Conservation (phyloP, 148 eudicot species). For the Rhododendron molle region DNA sequence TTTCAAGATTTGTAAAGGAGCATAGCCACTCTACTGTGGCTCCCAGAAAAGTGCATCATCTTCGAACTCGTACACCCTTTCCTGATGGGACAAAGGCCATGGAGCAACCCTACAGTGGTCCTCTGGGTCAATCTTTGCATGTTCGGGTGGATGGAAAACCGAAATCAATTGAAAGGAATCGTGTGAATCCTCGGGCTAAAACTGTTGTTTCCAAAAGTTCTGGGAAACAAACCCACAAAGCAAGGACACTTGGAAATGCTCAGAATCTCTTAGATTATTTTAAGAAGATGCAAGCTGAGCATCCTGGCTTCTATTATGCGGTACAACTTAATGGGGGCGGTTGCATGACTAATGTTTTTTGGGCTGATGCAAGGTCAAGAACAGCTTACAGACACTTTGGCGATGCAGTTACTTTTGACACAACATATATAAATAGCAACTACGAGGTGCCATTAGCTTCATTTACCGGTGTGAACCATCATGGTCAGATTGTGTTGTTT, state of each 20-base stretch:
- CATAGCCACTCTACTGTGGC: slow-evolving; percentile 52
- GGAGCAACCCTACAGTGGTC: slow-evolving; percentile 3
- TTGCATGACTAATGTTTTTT: slow-evolving; percentile 78
- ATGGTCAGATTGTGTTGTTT: slow-evolving; percentile 74
- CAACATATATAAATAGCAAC: slow-evolving; percentile 53
- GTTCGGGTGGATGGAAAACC: slow-evolving; percentile 45
- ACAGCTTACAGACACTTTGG: slow-evolving; percentile 76
- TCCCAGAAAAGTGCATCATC: slow-evolving; percentile 43
- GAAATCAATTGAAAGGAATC: slow-evolving; percentile 31
- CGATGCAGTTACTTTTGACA: slow-evolving; percentile 70
- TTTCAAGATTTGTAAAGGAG: slow-evolving; percentile 68
- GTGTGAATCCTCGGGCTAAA: background rate
- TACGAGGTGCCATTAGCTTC: slow-evolving; percentile 78
- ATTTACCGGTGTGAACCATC: slow-evolving; percentile 87
- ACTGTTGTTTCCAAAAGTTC: background rate
- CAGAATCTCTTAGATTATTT: slow-evolving; percentile 87
- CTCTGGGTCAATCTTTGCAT: slow-evolving; percentile 24
- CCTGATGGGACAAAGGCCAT: slow-evolving; percentile 28
- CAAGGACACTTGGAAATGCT: slow-evolving; percentile 74
- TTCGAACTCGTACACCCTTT: slow-evolving; percentile 49
- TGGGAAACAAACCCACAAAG: slow-evolving; percentile 10
- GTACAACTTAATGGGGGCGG: slow-evolving; percentile 80
- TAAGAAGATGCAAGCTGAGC: slow-evolving; percentile 87
- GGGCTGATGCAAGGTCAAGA: slow-evolving; percentile 95
- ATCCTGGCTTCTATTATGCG: slow-evolving; percentile 92